phyloP scores from a whole-genome alignment of 2,329 filamentous ascomycete genomes.

The Ascochyta lentis region DNA sequence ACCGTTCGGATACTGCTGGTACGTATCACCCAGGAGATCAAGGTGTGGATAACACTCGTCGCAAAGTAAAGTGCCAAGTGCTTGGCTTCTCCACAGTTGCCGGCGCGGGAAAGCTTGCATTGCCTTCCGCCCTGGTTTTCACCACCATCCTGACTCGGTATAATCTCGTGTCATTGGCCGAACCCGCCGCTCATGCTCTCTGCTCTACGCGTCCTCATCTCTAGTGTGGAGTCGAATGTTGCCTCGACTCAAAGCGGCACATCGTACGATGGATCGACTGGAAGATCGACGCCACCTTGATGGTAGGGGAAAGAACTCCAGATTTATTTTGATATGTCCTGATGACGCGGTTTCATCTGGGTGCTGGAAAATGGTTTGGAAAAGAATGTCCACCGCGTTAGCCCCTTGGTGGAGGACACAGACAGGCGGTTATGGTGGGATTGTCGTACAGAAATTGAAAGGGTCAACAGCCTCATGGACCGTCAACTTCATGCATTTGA shows the following conservation, averaged over 20 bases:
- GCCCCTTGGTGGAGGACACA: neutral
- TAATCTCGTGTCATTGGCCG: neutral
- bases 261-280: neutral
- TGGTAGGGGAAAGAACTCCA: neutral
- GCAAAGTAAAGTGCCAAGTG: constrained; percentile 11
- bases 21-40: constrained; percentile 17
- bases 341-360: constrained; percentile 8
- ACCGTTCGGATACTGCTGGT: constrained; percentile 10
- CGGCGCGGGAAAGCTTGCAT: neutral
- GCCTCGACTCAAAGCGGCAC: neutral
- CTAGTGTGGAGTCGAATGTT: constrained; percentile 8
- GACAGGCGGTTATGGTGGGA: neutral
- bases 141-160: constrained; percentile 2
- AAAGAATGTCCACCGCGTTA: neutral
- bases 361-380: neutral
- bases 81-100: constrained; percentile 9
- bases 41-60: constrained; percentile 1
- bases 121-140: neutral
- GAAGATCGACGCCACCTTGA: neutral
- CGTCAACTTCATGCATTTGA: neutral
- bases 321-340: neutral
- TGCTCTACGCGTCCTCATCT: constrained; percentile 19
- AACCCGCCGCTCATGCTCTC: constrained; percentile 2
- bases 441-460: neutral
- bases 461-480: neutral